A percentile compares a stretch with the other conserved stretches of the same genome.
phyloP scores from a whole-genome alignment of 2,329 filamentous ascomycete genomes.

The Pyrenochaeta sp. region DNA sequence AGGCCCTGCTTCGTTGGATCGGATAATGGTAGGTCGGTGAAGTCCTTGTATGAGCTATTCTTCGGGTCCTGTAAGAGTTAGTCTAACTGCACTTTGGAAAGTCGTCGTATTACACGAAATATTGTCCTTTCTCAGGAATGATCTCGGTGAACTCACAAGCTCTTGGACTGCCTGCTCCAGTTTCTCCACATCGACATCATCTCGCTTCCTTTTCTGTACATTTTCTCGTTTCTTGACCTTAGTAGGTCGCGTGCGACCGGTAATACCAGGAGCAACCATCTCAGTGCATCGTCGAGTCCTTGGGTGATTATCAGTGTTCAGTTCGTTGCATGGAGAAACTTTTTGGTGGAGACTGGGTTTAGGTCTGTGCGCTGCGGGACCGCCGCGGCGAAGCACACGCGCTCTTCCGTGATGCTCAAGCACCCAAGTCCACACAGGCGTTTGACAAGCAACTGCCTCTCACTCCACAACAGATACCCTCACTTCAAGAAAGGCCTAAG shows the following conservation, averaged over 20 bases:
- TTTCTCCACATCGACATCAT: conserved; percentile 58
- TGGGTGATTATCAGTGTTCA: not conserved
- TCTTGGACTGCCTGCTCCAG: conserved; percentile 55
- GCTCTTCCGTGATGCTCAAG: not conserved
- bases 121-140: not conserved
- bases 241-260: conserved; percentile 56
- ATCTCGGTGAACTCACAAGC: conserved; percentile 43
- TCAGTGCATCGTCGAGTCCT: conserved; percentile 17
- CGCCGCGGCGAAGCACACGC: conserved; percentile 28
- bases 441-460: not conserved
- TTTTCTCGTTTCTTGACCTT: conserved; percentile 65
- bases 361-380: conserved; percentile 27
- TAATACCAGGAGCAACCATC: conserved; percentile 47
- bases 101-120: not conserved
- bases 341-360: conserved; percentile 29
- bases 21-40: conserved; percentile 87
- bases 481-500: not conserved
- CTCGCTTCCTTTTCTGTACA: conserved; percentile 63
- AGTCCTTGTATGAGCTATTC: conserved; percentile 68
- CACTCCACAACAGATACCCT: not conserved
- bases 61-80: conserved; percentile 64
- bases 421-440: not conserved
- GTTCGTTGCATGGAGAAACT: conserved; percentile 29
- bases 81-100: not conserved
- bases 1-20: conserved; percentile 80